These are phyloP conservation scores for Lolium multiflorum DNA, from an alignment of 176 grass and related monocot genomes.

Conservation along the genomic window DNA sequence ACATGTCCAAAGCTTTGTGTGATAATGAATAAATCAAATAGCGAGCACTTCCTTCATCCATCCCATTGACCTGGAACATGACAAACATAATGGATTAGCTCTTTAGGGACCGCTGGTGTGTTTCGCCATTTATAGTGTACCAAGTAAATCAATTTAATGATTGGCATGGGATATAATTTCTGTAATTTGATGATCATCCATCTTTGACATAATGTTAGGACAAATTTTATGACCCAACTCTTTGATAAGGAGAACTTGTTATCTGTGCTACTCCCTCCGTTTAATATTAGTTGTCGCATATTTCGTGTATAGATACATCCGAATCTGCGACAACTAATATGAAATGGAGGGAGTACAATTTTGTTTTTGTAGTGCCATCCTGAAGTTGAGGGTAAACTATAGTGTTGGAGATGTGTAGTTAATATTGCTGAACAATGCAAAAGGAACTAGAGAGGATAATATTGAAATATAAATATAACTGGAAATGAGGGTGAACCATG, in stretches of 20 bases:
- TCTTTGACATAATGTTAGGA: conserved; percentile 2
- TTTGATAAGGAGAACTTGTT: neutral
- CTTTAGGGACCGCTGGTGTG: neutral
- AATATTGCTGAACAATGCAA: neutral
- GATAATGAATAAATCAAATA: neutral
- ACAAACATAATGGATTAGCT: neutral
- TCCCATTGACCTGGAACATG: conserved; percentile 1
- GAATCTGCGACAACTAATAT: no score
- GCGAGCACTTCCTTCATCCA: neutral
- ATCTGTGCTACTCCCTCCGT: neutral
- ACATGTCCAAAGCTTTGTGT: conserved; percentile 11
- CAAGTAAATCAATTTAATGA: conserved; percentile 8
- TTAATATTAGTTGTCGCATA: no score
- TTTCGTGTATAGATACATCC: no score
- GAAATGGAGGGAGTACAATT: neutral
- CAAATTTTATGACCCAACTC: neutral
- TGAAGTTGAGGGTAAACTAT: neutral
- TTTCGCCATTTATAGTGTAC: conserved; percentile 9
- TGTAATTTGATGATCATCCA: neutral
- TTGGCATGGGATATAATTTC: conserved; percentile 2
- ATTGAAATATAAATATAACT: conserved; percentile 16
- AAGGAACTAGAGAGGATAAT: neutral
- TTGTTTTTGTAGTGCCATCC: conserved; percentile 7
- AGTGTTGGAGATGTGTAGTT: conserved; percentile 23
- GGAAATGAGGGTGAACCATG: neutral